Percentiles rank a stretch among this genome's conserved stretches.
These are phyloP conservation scores for Diaporthe vexans DNA, from an alignment of 2,329 filamentous ascomycete species.

Conservation along the genomic window DNA sequence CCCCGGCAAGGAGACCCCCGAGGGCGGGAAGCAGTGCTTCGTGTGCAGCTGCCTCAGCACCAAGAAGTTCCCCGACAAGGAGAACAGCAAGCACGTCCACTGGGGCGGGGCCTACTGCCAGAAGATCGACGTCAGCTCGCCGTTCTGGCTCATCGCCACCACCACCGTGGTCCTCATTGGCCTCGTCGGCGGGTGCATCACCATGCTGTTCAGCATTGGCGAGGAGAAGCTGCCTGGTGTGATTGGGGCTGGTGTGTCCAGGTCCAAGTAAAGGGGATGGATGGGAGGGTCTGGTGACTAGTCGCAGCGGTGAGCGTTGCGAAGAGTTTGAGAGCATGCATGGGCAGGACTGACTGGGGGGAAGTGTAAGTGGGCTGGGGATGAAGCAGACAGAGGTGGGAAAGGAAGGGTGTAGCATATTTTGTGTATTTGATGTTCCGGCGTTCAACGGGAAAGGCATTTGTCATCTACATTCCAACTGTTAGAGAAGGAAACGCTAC, in stretches of 20 bases:
- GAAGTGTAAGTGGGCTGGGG: not conserved
- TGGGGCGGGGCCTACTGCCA: slow-evolving; percentile 92
- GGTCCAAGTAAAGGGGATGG: slow-evolving; percentile 66
- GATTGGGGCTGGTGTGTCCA: slow-evolving; percentile 93
- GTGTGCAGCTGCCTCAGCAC: slow-evolving; percentile 81
- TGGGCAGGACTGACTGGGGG: not conserved
- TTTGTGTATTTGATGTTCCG: slow-evolving; percentile 42
- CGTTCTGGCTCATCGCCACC: slow-evolving; percentile 88
- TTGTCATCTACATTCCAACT: slow-evolving; percentile 44
- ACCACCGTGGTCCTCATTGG: slow-evolving; percentile 80
- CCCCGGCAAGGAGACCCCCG: slow-evolving; percentile 54
- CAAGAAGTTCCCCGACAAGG: slow-evolving; percentile 55
- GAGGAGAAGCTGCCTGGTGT: slow-evolving; percentile 92
- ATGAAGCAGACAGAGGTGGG: not conserved
- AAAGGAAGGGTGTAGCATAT: slow-evolving; percentile 40
- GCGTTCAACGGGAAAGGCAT: slow-evolving; percentile 47
- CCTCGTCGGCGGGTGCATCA: slow-evolving; percentile 78
- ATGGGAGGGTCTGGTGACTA: not conserved
- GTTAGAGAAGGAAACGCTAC: slow-evolving; percentile 43
- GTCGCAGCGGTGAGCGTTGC: not conserved
- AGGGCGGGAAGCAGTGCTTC: slow-evolving; percentile 73
- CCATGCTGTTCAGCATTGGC: slow-evolving; percentile 86
- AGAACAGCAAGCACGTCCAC: slow-evolving; percentile 59
- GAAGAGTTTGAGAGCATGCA: not conserved
- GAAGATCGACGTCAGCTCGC: slow-evolving; percentile 90